Evolutionary conservation across 768 basidiomycete genomes (phyloP), one percentile per base, ranked within the genome.

Genomic region (Tulasnella sp.): DNA sequence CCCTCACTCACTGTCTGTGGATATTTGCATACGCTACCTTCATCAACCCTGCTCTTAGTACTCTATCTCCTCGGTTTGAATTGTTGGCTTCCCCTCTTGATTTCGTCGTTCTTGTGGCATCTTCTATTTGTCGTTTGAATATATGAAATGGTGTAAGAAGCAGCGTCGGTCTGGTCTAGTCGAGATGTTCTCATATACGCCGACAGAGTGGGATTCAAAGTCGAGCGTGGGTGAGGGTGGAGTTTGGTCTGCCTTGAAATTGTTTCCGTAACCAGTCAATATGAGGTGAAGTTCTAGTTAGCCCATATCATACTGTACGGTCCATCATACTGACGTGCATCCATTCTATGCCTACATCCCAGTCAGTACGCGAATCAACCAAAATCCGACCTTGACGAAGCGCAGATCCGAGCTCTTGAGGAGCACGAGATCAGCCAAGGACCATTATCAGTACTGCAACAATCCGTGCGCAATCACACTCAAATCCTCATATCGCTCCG

Each of bases 361-460:
- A 97, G 94, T 78, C 93, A 98, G 81, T 96, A 93, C 76, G 88
- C 90, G 63, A 89, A 94, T 71, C 86, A 93, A 61, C 89, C 93
- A 58, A 96, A 94, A 71, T 96, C 94, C 43, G 96, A 98, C 76
- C 79, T 98, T 59, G 93, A 97, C 70, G 96, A 98, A 72, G 89
- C 91, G 9, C 93, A 98, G 75, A 78, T 98, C 51, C 86, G 92
- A 60, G 88, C 92, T 67, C 77, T 99, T 62, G 95, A 98, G 73
- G 96, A 99, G 72, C 93, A 96, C 70, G 93, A 98, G 75, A 96
- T 98, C 73, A 92, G 89, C 60, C 94, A 97, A 73, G 94, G 92
- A n/a, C 93, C 93, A 23, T 73, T 96, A 70, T 94, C 92, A 42
- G 93, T 96, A 51, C 78, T 96, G 55, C 96, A 99, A 72, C 93